Conservation (phyloP, 768 basidiomycete species). For the Suillus subluteus region DNA sequence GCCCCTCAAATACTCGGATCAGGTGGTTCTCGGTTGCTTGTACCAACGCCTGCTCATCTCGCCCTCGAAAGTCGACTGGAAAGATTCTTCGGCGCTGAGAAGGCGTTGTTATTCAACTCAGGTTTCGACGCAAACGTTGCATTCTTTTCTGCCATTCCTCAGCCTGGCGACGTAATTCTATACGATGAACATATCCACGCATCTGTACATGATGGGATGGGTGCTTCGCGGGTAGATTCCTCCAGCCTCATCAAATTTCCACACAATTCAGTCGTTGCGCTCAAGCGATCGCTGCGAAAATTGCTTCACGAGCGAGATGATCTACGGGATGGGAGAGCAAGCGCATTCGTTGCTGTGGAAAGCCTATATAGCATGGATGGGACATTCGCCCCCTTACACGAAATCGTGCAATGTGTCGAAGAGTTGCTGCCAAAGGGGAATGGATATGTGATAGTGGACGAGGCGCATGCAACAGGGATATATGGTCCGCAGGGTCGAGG, state of each 20-base stretch:
- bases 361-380: conserved; percentile 97
- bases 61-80: conserved; percentile 72
- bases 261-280: conserved; percentile 68
- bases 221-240: conserved; percentile 53
- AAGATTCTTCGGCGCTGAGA: conserved; percentile 60
- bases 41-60: conserved; percentile 58
- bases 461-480: conserved; percentile 92
- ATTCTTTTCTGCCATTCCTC: conserved; percentile 82
- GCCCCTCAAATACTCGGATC: conserved; percentile 78
- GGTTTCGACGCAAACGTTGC: conserved; percentile 93
- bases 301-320: conserved; percentile 43
- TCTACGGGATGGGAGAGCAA: conserved; percentile 44
- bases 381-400: conserved; percentile 75
- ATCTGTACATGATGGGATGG: conserved; percentile 87
- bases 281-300: conserved; percentile 48
- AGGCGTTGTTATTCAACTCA: conserved; percentile 87
- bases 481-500: conserved; percentile 83
- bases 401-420: conserved; percentile 67
- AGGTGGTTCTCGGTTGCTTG: conserved; percentile 84
- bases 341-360: conserved; percentile 84
- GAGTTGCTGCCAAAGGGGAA: conserved; percentile 62
- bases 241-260: conserved; percentile 52
- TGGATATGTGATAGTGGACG: conserved; percentile 82
- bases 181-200: conserved; percentile 92
- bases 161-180: conserved; percentile 73